Evolutionary conservation across 495 filamentous ascomycete species (phyloP).

Genomic region (Penicillium egyptiacum): DNA sequence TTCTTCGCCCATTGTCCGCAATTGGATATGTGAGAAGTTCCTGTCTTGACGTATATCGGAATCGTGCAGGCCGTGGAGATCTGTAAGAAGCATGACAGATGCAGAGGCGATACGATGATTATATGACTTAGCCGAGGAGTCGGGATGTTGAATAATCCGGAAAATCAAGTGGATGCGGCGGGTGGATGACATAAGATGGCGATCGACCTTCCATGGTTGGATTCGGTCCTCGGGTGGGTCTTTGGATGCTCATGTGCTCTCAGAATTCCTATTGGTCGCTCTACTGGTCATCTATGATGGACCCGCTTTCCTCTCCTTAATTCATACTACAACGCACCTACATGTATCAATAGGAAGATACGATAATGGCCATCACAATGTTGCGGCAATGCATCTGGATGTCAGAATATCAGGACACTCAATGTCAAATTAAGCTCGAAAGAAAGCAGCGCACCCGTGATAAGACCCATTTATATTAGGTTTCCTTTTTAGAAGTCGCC

Average conservation of each 20-base stretch:
- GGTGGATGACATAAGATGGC: background rate
- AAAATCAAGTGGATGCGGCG: conserved; percentile 3
- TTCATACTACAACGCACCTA: background rate
- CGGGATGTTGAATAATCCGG: conserved; percentile 27
- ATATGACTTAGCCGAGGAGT: conserved; percentile 2
- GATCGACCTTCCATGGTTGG: too few relatives aligned
- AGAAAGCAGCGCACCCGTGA: too few relatives aligned
- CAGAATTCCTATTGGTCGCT: background rate
- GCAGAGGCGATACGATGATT: conserved; percentile 6
- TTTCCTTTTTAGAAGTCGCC: too few relatives aligned
- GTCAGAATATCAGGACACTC: too few relatives aligned
- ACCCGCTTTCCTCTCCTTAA: background rate
- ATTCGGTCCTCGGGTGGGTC: too few relatives aligned
- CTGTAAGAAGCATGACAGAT: conserved; percentile 8
- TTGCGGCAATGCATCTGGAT: too few relatives aligned
- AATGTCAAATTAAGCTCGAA: too few relatives aligned
- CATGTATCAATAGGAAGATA: too few relatives aligned
- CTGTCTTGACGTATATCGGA: background rate
- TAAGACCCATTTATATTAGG: too few relatives aligned
- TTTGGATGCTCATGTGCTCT: background rate
- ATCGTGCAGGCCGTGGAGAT: background rate
- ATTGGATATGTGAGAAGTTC: background rate
- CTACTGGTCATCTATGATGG: background rate
- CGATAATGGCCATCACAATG: too few relatives aligned
- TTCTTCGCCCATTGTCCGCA: conserved; percentile 15